These are phyloP conservation scores for Hypoxylon rubiginosum DNA, from an alignment of 2,329 filamentous ascomycete genomes.

Conservation along the genomic window DNA sequence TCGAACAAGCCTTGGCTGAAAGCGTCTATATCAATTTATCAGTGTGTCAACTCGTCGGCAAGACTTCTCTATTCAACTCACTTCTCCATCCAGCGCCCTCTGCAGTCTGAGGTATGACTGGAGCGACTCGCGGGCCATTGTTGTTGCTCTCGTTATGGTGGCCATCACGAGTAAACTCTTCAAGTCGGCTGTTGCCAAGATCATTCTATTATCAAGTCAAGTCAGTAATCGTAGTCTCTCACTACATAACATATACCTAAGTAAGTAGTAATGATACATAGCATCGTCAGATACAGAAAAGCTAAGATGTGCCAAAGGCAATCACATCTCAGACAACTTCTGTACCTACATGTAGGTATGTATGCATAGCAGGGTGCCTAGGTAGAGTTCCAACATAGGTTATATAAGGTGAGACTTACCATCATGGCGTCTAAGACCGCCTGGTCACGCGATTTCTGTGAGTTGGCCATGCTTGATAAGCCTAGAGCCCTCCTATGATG, in stretches of 20 bases:
- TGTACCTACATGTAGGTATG: too few relatives aligned
- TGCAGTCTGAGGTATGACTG: not conserved
- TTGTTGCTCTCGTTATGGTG: too few relatives aligned
- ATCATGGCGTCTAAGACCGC: constrained; percentile 18
- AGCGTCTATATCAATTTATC: constrained; percentile 35
- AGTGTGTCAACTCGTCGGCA: not conserved
- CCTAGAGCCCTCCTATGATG: not conserved
- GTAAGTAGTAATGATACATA: not conserved
- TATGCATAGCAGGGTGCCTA: too few relatives aligned
- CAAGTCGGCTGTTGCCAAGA: constrained; percentile 40
- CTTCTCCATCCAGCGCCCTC: constrained; percentile 22
- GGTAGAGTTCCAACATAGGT: not conserved
- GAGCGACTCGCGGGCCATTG: not conserved
- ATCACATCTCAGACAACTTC: not conserved
- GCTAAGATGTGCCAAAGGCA: not conserved
- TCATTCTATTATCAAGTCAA: constrained; percentile 31
- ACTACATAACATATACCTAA: not conserved
- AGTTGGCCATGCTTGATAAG: not conserved
- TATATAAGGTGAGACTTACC: constrained; percentile 22
- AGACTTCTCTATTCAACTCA: constrained; percentile 19
- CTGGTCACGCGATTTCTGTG: not conserved
- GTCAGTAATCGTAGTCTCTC: not conserved
- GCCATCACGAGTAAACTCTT: constrained; percentile 37
- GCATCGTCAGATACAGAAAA: not conserved
- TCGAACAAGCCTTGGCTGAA: constrained; percentile 34